These are phyloP conservation scores for Cicer bijugum DNA, from an alignment of 306 rosid genomes.

Conservation along the genomic window DNA sequence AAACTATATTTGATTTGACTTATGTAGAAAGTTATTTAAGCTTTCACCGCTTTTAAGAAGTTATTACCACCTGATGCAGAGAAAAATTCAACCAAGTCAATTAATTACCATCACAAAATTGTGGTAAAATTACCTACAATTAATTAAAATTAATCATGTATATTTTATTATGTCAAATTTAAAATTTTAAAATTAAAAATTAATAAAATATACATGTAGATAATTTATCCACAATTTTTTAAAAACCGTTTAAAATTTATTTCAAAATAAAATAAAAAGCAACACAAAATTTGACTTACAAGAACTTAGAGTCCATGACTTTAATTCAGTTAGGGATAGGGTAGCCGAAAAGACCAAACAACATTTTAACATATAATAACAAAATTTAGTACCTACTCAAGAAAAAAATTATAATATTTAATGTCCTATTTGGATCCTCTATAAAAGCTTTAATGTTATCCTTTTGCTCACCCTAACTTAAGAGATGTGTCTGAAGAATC, in stretches of 20 bases:
- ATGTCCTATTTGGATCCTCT: too few relatives aligned
- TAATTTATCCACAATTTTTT: too few relatives aligned
- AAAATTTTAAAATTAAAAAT: too few relatives aligned
- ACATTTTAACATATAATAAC: neutral
- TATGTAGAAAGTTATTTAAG: neutral
- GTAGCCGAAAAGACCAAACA: slow-evolving; percentile 37
- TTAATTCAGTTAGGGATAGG: slow-evolving; percentile 26
- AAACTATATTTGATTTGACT: neutral
- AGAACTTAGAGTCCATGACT: neutral
- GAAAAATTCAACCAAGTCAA: neutral
- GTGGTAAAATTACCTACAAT: too few relatives aligned
- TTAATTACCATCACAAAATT: neutral
- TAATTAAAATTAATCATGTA: too few relatives aligned
- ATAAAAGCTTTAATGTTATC: neutral
- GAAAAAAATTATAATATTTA: too few relatives aligned
- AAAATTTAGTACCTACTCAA: neutral
- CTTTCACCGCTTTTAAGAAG: neutral
- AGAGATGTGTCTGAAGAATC: slow-evolving; percentile 48
- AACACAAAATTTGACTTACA: neutral
- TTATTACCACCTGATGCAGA: neutral
- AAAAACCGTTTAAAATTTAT: too few relatives aligned
- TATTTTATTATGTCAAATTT: too few relatives aligned
- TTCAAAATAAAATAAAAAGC: neutral
- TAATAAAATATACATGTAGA: too few relatives aligned
- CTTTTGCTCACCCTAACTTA: slow-evolving; percentile 46